Conservation (phyloP, 805 yeast species). For the Pichia manshurica region DNA sequence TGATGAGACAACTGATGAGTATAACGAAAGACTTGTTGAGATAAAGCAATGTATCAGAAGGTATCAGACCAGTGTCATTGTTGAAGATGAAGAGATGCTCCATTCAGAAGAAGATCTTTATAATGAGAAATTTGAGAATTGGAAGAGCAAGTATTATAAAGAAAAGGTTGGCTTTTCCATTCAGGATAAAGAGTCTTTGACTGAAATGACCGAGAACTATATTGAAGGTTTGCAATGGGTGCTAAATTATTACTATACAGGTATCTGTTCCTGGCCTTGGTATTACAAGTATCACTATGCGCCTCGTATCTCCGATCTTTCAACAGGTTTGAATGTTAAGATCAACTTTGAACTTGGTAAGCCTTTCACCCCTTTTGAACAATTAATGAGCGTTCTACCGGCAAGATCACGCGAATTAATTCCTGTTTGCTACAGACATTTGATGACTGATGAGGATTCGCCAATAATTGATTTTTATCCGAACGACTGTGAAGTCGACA, state of each 20-base stretch:
- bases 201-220: slow-evolving; percentile 69
- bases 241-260: slow-evolving; percentile 79
- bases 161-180: slow-evolving; percentile 70
- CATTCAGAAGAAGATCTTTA: slow-evolving; percentile 57
- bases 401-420: slow-evolving; percentile 79
- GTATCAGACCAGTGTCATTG: slow-evolving; percentile 58
- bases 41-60: slow-evolving; percentile 52
- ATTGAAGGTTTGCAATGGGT: slow-evolving; percentile 98
- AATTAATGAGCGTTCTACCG: slow-evolving; percentile 95
- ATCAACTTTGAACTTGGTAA: slow-evolving; percentile 60
- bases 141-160: slow-evolving; percentile 84
- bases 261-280: slow-evolving; percentile 97
- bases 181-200: slow-evolving; percentile 52
- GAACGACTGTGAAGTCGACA: slow-evolving; percentile 75
- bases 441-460: slow-evolving; percentile 81
- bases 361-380: slow-evolving; percentile 92
- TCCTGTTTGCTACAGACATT: slow-evolving; percentile 68
- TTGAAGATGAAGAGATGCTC: slow-evolving; percentile 52
- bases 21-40: slow-evolving; percentile 43
- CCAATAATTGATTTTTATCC: slow-evolving; percentile 93
- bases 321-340: slow-evolving; percentile 60
- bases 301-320: slow-evolving; percentile 87
- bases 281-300: slow-evolving; percentile 84
- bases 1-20: slow-evolving; percentile 62
- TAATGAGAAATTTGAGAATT: slow-evolving; percentile 63